Base-by-base conservation (phyloP, 2,329 filamentous ascomycete species). In the Fusarium veterinarium region DNA sequence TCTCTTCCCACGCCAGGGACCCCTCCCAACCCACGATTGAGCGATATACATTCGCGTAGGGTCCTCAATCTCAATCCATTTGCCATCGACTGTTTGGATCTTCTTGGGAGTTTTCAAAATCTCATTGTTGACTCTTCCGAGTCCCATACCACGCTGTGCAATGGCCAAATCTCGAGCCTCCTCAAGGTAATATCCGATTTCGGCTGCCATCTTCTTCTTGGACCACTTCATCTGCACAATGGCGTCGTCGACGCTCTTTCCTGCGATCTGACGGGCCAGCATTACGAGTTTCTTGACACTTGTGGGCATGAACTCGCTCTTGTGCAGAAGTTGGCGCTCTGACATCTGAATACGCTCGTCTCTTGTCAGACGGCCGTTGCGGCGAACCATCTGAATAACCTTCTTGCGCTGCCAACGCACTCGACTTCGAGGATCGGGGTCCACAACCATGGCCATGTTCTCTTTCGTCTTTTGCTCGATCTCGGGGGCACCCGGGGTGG, bases 141-240 rank as follows among this genome's bases (percentile, higher is more conserved):
- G 84, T 1, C 95, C 95, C 95, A 99, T 98, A 17, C 94, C 95
- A 42, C 92, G 88, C 76, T 88, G 88, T 20, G 93, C 93, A 73
- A 97, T 86, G 40, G 96, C 96, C 78, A 92, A 85, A 79, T 97
- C 93, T 64, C 92, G 90, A 3, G 95, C 95, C 77, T 93, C 88
- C 79, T 96, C 90, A 23, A 99, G 85, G 79, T 96, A 93, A 79
- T 90, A 91, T 75, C 89, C 85, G 33, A 98, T 90, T 78, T 97
- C 94, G 74, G 89, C 86, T 11, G 95, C 93, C 72, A 92, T 93
- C 85, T 95, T 95, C 89, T 99, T 99, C 86, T 94, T 94, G 81
- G 92, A 95, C 85, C 95, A 98, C 62, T 92, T 90, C 94, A 99
- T 97, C 86, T 99, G 96, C 60, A 93, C 84, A 74, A 98, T 93